Percentiles rank a stretch among this genome's conserved stretches.
Evolutionary conservation across 345 rosid genomes (phyloP).

Genomic region (Eucalyptus grandis): DNA sequence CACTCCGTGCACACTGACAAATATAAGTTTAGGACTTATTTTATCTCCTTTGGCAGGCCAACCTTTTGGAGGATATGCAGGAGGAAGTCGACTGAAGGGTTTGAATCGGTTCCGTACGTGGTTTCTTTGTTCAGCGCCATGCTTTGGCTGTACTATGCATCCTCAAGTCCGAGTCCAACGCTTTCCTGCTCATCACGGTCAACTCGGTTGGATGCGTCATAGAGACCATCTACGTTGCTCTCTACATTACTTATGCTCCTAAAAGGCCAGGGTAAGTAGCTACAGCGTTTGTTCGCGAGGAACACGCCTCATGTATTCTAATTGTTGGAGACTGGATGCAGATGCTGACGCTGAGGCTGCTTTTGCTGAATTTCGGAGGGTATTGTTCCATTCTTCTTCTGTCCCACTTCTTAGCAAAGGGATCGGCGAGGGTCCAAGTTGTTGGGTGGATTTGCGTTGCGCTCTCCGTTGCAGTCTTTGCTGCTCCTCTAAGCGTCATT

Average conservation of each 20-base stretch:
- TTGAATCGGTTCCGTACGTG: constrained; percentile 52
- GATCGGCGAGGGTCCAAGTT: constrained; percentile 10
- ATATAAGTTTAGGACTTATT: background rate
- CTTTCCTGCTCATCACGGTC: constrained; percentile 69
- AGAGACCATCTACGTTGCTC: constrained; percentile 49
- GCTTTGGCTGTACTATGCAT: constrained; percentile 58
- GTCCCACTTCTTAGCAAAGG: constrained; percentile 22
- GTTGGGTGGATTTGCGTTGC: constrained; percentile 85
- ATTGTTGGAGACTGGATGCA: constrained; percentile 5
- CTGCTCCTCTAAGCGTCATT: constrained; percentile 68
- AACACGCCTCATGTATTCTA: background rate
- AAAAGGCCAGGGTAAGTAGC: constrained; percentile 31
- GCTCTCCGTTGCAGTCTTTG: constrained; percentile 60
- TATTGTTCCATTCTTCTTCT: constrained; percentile 33
- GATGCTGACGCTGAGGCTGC: constrained; percentile 43
- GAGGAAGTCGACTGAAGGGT: constrained; percentile 61
- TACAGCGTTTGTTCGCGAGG: background rate
- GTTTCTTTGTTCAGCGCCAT: constrained; percentile 36
- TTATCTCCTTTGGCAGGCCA: constrained; percentile 15
- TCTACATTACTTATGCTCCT: constrained; percentile 58
- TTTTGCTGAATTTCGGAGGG: constrained; percentile 45
- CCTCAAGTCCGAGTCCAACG: constrained; percentile 25
- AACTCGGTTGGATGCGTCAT: constrained; percentile 71
- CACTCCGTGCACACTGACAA: background rate
- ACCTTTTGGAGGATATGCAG: constrained; percentile 42